Percentiles rank a stretch among this genome's conserved stretches.
These are phyloP conservation scores for Prinsepia uniflora DNA, from an alignment of 306 rosid genomes.

Conservation along the genomic window DNA sequence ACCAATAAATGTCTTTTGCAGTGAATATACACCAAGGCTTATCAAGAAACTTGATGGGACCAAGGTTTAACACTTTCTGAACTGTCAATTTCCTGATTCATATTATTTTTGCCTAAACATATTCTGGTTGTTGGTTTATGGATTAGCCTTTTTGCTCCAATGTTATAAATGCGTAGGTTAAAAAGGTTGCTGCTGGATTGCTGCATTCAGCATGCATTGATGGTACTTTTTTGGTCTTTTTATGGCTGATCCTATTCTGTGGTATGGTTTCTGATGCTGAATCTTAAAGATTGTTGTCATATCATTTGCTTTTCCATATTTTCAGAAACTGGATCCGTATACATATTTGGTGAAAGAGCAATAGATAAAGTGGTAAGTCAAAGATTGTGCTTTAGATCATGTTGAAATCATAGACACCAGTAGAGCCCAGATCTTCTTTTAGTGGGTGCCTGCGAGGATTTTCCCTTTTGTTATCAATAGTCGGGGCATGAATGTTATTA, in stretches of 20 bases:
- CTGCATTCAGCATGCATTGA: conserved; percentile 80
- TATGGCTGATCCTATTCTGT: neutral
- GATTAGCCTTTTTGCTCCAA: neutral
- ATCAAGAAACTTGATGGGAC: conserved; percentile 87
- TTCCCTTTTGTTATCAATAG: no score
- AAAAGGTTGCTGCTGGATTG: conserved; percentile 75
- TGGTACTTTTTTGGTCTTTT: conserved; percentile 44
- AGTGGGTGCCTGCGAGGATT: neutral
- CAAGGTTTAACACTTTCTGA: conserved; percentile 51
- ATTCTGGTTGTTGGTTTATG: no score
- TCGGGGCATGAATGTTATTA: no score
- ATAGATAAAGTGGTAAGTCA: conserved; percentile 57
- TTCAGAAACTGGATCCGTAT: conserved; percentile 82
- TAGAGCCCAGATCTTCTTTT: neutral
- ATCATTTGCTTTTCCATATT: conserved; percentile 27
- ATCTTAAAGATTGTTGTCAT: conserved; percentile 2
- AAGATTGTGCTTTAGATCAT: conserved; percentile 9
- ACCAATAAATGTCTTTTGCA: conserved; percentile 34
- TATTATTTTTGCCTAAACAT: conserved; percentile 13
- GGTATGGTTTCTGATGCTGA: conserved; percentile 4
- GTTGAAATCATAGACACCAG: neutral
- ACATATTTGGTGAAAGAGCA: conserved; percentile 69
- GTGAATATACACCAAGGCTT: conserved; percentile 88
- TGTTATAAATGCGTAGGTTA: conserved; percentile 45
- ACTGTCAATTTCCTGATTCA: conserved; percentile 17